Evolutionary conservation across 495 filamentous ascomycete species (phyloP).

Genomic region (Penicillium flavigenum): DNA sequence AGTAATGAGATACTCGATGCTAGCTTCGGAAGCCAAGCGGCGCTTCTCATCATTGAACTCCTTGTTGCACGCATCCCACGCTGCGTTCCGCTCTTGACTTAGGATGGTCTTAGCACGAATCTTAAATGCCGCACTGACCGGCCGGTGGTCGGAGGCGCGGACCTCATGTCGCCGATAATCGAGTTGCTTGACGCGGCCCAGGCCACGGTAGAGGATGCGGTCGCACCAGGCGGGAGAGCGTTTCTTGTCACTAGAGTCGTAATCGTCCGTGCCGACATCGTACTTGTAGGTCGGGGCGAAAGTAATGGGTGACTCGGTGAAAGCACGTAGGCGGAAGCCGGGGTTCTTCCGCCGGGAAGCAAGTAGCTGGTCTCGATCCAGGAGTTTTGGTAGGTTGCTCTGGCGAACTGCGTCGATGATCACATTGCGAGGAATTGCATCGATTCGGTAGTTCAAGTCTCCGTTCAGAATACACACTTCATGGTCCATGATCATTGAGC

Average conservation of each 20-base stretch:
- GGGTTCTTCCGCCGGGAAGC: constrained; percentile 84
- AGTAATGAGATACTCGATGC: constrained; percentile 54
- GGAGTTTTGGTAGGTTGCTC: constrained; percentile 81
- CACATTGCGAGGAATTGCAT: constrained; percentile 89
- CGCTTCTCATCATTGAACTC: constrained; percentile 69
- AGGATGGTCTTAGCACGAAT: constrained; percentile 78
- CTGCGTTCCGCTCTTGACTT: constrained; percentile 57
- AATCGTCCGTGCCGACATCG: constrained; percentile 89
- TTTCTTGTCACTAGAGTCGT: constrained; percentile 93
- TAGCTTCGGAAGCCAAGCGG: constrained; percentile 60
- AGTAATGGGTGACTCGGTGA: constrained; percentile 80
- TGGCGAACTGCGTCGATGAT: constrained; percentile 79
- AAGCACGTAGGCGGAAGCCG: constrained; percentile 80
- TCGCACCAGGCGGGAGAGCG: constrained; percentile 98
- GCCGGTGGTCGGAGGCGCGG: constrained; percentile 85
- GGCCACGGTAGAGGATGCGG: constrained; percentile 79
- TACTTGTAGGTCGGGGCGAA: constrained; percentile 99
- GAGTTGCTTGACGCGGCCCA: constrained; percentile 78
- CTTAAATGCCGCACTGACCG: constrained; percentile 80
- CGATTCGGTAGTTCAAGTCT: constrained; percentile 97
- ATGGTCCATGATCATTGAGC: constrained; percentile 93
- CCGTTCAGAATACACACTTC: constrained; percentile 95
- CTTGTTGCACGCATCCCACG: constrained; percentile 69
- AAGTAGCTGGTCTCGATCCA: constrained; percentile 91
- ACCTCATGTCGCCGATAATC: constrained; percentile 90